A percentile compares a stretch with the other conserved stretches of the same genome.
phyloP scores from a whole-genome alignment of 2,329 filamentous ascomycete genomes.

The Aspergillus bombycis region DNA sequence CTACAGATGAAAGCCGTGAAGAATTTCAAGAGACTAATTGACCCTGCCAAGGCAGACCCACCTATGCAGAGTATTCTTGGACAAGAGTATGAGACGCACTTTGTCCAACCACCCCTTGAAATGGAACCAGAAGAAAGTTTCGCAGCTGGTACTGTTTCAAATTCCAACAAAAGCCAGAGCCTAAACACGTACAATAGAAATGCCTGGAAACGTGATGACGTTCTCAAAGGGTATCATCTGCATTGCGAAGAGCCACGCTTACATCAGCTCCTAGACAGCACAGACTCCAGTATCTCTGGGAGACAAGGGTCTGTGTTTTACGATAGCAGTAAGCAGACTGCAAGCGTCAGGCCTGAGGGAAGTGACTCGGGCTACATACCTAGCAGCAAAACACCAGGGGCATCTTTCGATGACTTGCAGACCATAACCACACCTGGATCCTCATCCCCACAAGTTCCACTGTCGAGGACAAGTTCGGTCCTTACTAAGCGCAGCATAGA shows the following conservation, averaged over 20 bases:
- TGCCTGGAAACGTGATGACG: conserved; percentile 53
- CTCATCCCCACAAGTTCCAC: conserved; percentile 29
- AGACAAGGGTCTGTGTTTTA: not conserved
- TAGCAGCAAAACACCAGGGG: conserved; percentile 23
- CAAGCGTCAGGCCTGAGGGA: conserved; percentile 23
- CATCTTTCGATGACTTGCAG: conserved; percentile 21
- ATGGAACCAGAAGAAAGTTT: conserved; percentile 48
- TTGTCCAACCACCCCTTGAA: conserved; percentile 60
- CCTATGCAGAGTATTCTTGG: conserved; percentile 64
- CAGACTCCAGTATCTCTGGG: conserved; percentile 16
- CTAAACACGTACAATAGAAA: conserved; percentile 56
- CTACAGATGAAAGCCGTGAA: conserved; percentile 82
- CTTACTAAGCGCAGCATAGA: conserved; percentile 43
- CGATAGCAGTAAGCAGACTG: conserved; percentile 19
- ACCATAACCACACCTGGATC: conserved; percentile 30
- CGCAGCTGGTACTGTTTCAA: conserved; percentile 23
- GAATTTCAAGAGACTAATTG: conserved; percentile 78
- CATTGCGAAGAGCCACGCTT: conserved; percentile 14
- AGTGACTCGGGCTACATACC: conserved; percentile 32
- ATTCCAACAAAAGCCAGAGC: conserved; percentile 24
- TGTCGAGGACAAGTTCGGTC: conserved; percentile 34
- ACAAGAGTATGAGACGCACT: conserved; percentile 54
- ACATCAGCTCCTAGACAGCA: conserved; percentile 12
- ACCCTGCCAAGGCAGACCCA: conserved; percentile 54
- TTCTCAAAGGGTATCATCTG: conserved; percentile 57